Evolutionary conservation across 2,329 filamentous ascomycete genomes (phyloP).

Genomic region (Neofusicoccum sp.): DNA sequence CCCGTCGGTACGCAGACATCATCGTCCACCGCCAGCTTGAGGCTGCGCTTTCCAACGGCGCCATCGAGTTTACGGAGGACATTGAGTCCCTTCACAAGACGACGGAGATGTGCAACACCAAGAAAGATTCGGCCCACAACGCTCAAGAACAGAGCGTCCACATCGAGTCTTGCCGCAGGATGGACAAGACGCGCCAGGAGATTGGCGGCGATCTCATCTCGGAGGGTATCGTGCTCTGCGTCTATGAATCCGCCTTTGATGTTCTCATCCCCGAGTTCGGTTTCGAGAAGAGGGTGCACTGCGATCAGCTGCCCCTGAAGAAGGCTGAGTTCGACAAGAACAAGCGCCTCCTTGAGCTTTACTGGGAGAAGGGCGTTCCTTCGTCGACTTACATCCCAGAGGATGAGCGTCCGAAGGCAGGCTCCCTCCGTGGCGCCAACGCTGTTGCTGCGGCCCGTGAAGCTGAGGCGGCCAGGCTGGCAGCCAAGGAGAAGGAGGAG

Average conservation of each 20-base stretch:
- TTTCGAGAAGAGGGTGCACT: conserved; percentile 98
- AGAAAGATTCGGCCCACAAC: conserved; percentile 97
- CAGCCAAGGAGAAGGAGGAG: conserved; percentile 84
- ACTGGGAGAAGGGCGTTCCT: conserved; percentile 99
- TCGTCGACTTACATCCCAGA: conserved; percentile 95
- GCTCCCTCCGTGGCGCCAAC: conserved; percentile 69
- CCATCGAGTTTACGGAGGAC: conserved; percentile 84
- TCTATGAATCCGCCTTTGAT: conserved; percentile 98
- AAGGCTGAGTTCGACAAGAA: conserved; percentile 99
- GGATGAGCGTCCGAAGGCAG: conserved; percentile 88
- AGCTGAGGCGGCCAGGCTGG: conserved; percentile 77
- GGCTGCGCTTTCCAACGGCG: conserved; percentile 75
- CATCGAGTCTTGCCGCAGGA: conserved; percentile 92
- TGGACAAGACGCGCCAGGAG: conserved; percentile 88
- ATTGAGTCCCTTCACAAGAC: conserved; percentile 86
- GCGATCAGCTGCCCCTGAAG: conserved; percentile 94
- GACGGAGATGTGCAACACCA: conserved; percentile 93
- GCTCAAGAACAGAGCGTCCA: conserved; percentile 98
- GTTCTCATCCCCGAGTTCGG: conserved; percentile 97
- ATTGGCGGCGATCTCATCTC: conserved; percentile 88
- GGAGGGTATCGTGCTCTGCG: conserved; percentile 92
- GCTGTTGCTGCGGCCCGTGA: conserved; percentile 74
- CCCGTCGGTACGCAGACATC: conserved; percentile 90
- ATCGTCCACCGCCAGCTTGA: conserved; percentile 95
- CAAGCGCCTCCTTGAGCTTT: conserved; percentile 88